These are phyloP conservation scores for Sarocladiaceae sp. DNA, from an alignment of 2,329 filamentous ascomycete genomes.

Conservation along the genomic window DNA sequence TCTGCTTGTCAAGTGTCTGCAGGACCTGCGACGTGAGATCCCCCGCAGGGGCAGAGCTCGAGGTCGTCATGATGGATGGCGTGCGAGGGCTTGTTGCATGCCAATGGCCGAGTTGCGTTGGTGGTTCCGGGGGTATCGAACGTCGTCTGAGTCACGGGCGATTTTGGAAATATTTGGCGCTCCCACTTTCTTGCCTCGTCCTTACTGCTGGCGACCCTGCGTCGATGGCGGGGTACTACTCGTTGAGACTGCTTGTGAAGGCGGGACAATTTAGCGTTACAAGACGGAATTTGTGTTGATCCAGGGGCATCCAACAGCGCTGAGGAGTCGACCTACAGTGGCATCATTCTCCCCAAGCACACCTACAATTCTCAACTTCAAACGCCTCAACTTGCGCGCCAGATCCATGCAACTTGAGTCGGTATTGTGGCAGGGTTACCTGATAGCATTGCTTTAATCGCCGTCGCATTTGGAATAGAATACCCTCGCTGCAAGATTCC, in stretches of 20 bases:
- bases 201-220: slow-evolving; percentile 1
- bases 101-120: slow-evolving; percentile 8
- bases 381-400: no score
- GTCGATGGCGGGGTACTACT: slow-evolving; percentile 7
- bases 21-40: slow-evolving; percentile 65
- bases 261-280: not conserved
- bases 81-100: not conserved
- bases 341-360: no score
- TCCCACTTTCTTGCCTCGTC: slow-evolving; percentile 8
- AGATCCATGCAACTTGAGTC: no score
- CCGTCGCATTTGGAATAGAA: no score
- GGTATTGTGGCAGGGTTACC: no score
- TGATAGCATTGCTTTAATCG: no score
- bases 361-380: no score
- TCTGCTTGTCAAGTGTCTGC: slow-evolving; percentile 57
- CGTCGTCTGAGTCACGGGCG: slow-evolving; percentile 8
- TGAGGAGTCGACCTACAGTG: no score
- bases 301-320: slow-evolving; percentile 2
- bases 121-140: not conserved
- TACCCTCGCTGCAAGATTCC: no score
- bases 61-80: slow-evolving; percentile 37
- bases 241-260: not conserved
- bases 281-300: slow-evolving; percentile 15
- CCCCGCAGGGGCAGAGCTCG: slow-evolving; percentile 31
- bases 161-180: slow-evolving; percentile 10